Evolutionary conservation across 1,284 basidiomycete species (phyloP).

Genomic region (Fomitiporia mediterranea): DNA sequence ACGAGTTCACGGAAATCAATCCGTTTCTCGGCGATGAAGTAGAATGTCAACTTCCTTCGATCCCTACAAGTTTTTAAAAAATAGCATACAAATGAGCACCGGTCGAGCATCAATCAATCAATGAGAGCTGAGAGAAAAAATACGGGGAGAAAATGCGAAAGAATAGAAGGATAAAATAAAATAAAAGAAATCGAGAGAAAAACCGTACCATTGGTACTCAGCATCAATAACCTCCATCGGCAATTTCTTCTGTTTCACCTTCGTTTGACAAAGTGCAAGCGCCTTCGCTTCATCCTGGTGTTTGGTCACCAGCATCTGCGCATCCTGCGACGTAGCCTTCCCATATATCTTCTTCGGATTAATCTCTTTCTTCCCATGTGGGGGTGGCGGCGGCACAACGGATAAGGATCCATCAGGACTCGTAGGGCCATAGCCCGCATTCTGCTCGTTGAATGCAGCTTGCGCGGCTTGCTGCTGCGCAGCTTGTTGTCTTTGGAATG

Average conservation of each 20-base stretch:
- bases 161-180: background rate
- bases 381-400: slow-evolving; percentile 19
- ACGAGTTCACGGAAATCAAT: slow-evolving; percentile 98
- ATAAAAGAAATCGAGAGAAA: slow-evolving; percentile 4
- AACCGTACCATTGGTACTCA: slow-evolving; percentile 90
- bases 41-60: slow-evolving; percentile 95
- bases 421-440: slow-evolving; percentile 41
- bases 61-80: slow-evolving; percentile 68
- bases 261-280: slow-evolving; percentile 84
- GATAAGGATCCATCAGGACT: slow-evolving; percentile 43
- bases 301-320: slow-evolving; percentile 78
- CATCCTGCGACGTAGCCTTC: slow-evolving; percentile 85
- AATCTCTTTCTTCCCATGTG: slow-evolving; percentile 74
- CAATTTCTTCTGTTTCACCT: slow-evolving; percentile 87
- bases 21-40: slow-evolving; percentile 92
- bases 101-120: no score
- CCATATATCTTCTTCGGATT: slow-evolving; percentile 96
- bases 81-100: slow-evolving; percentile 5
- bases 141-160: no score
- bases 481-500: slow-evolving; percentile 73
- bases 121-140: no score
- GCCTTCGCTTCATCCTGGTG: slow-evolving; percentile 91
- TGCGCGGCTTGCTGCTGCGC: slow-evolving; percentile 36
- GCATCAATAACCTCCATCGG: slow-evolving; percentile 98
- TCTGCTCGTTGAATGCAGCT: slow-evolving; percentile 26